Base-by-base conservation (phyloP, 2,329 filamentous ascomycete genomes). In the Cladophialophora psammophila region DNA sequence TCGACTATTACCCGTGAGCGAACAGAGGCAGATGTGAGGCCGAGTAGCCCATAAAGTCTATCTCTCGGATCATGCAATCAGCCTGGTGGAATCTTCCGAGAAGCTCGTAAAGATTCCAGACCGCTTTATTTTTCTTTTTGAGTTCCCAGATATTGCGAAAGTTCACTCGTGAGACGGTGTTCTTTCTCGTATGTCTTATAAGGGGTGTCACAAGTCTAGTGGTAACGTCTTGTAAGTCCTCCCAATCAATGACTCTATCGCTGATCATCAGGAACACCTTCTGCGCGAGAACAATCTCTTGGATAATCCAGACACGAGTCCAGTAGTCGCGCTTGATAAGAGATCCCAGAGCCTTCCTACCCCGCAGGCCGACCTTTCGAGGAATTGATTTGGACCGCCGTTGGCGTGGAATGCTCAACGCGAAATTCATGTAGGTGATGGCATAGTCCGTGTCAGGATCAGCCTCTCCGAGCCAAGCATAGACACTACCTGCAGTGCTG, bases 21-120 rank as follows among this genome's bases (percentile, higher is more conserved):
- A 26, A 26, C 26, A 26, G 26, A 26, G 26, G 26, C 26, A 26
- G 26, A 26, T 26, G 26, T 26, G 26, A 26, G 26, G 26, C 26
- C 26, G 26, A 26, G 26, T 26, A 26, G 26, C 3, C 26, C 26
- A 26, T 26, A 26, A 26, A 26, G 26, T 26, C 26, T 26, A 26
- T 26, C 26, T 26, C 26, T 26, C 26, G 26, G 26, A 26, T 26
- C 76, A 77, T 15, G 50, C 40, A 42, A 42, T n/a, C 8, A 42
- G 40, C 40, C 4, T 6, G 5, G 40, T 8, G 40, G 8, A 42
- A 42, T 18, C 13, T n/a, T 13, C 3, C 2, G 5, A 42, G 15
- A n/a, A n/a, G 13, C 3, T n/a, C 8, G 3, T 42, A 4, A n/a
- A 42, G 13, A 2, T n/a, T 5, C 13, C 13, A n/a, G 13, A n/a